Evolutionary conservation across 2,329 filamentous ascomycete species (phyloP).

Genomic region (Aureobasidium musti): DNA sequence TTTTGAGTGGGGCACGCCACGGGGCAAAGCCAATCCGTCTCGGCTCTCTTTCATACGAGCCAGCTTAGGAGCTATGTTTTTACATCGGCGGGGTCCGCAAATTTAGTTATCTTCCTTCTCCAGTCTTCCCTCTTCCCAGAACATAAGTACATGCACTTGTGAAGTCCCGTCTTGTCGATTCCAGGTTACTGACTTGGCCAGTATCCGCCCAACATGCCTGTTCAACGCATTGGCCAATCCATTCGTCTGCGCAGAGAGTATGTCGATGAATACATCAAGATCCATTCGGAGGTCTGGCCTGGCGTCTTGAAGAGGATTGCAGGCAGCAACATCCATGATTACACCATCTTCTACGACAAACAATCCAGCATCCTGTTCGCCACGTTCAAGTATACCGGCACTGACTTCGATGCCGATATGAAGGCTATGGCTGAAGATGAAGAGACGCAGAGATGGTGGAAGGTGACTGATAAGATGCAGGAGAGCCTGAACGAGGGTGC

Average conservation of each 20-base stretch:
- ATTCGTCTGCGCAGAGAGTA: conserved; percentile 69
- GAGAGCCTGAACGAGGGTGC: conserved; percentile 61
- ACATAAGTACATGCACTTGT: conserved; percentile 17
- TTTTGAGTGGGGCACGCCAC: conserved; percentile 23
- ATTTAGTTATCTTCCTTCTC: conserved; percentile 9
- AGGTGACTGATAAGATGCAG: conserved; percentile 76
- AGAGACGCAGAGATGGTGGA: conserved; percentile 77
- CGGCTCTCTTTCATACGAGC: conserved; percentile 27
- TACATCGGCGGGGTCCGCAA: conserved; percentile 20
- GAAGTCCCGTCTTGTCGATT: neutral
- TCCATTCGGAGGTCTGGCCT: conserved; percentile 74
- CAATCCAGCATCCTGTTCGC: conserved; percentile 67
- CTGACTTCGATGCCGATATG: conserved; percentile 74
- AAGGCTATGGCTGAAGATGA: conserved; percentile 70
- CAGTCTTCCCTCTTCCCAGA: conserved; percentile 1
- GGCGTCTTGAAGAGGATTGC: conserved; percentile 75
- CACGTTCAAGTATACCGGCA: conserved; percentile 76
- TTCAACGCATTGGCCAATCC: conserved; percentile 66
- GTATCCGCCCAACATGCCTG: conserved; percentile 2
- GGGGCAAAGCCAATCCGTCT: conserved; percentile 26
- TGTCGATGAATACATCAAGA: conserved; percentile 69
- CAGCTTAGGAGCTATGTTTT: conserved; percentile 24
- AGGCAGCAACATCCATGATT: conserved; percentile 73
- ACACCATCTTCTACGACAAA: conserved; percentile 71
- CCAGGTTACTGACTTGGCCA: conserved; percentile 1